Conservation (phyloP, 352 stramenopile genomes). For the Pythium monospermum region DNA sequence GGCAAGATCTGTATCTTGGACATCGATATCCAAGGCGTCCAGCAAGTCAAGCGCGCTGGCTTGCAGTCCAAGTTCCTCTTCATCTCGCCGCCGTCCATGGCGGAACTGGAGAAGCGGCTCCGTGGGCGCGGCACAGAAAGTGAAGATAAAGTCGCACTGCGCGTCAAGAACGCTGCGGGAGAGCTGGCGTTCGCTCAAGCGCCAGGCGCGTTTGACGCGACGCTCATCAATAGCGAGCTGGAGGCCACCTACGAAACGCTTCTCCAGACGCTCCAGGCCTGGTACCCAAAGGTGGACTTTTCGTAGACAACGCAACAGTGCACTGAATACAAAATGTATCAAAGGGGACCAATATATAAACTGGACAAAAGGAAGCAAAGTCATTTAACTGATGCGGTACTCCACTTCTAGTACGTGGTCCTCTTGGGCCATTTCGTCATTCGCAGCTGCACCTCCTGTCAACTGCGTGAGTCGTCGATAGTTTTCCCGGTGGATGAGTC, state of each 20-base stretch:
- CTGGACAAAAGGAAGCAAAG: not conserved
- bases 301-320: conserved; percentile 10
- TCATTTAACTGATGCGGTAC: conserved; percentile 33
- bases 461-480: conserved; percentile 2
- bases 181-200: conserved; percentile 91
- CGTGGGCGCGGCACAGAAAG: conserved; percentile 94
- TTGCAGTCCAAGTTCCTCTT: conserved; percentile 94
- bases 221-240: conserved; percentile 87
- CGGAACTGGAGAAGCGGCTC: conserved; percentile 92
- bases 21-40: conserved; percentile 98
- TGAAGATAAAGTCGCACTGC: conserved; percentile 93
- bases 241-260: conserved; percentile 79
- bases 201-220: conserved; percentile 83
- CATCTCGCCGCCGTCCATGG: conserved; percentile 94
- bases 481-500: conserved; percentile 4
- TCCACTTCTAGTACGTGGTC: conserved; percentile 38
- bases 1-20: conserved; percentile 98
- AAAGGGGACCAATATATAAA: not conserved
- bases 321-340: no score
- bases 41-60: conserved; percentile 89
- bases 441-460: not conserved
- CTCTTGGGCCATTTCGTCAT: conserved; percentile 10
- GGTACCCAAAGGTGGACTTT: conserved; percentile 70
- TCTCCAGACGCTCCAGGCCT: conserved; percentile 56
- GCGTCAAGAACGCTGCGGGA: conserved; percentile 89